Conservation (phyloP, 1,139 yeast species). For the Geotrichum australiense region DNA sequence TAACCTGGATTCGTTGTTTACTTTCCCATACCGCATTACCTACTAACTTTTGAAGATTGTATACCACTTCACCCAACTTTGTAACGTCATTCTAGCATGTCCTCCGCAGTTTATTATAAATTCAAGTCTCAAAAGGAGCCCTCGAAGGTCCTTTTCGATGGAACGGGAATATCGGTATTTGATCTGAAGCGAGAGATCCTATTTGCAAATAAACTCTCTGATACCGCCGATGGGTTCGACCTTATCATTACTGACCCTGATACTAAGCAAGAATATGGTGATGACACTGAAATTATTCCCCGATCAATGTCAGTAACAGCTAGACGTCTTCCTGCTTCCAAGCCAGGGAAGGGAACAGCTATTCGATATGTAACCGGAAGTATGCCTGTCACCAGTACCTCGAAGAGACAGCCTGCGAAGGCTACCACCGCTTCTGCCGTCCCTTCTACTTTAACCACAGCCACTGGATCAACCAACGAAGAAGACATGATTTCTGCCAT, state of each 20-base stretch:
- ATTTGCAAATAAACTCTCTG: constrained; percentile 68
- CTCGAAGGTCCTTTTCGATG: constrained; percentile 81
- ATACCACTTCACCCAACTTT: neutral
- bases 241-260: constrained; percentile 70
- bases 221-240: constrained; percentile 73
- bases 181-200: constrained; percentile 90
- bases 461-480: constrained; percentile 45
- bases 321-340: constrained; percentile 66
- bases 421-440: constrained; percentile 20
- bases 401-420: constrained; percentile 28
- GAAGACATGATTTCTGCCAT: constrained; percentile 83
- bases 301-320: constrained; percentile 81
- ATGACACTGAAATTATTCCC: constrained; percentile 77
- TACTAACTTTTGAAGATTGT: constrained; percentile 1
- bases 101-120: constrained; percentile 82
- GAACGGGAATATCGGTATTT: constrained; percentile 91
- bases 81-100: constrained; percentile 44
- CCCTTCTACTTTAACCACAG: constrained; percentile 24
- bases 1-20: no score
- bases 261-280: constrained; percentile 73
- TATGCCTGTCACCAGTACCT: constrained; percentile 21
- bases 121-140: constrained; percentile 80
- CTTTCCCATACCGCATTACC: no score
- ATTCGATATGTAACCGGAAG: constrained; percentile 73
- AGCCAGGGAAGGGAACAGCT: constrained; percentile 50